A percentile compares a stretch with the other conserved stretches of the same genome.
phyloP scores from a whole-genome alignment of 1,139 yeast species.

The Diutina pseudorugosa region DNA sequence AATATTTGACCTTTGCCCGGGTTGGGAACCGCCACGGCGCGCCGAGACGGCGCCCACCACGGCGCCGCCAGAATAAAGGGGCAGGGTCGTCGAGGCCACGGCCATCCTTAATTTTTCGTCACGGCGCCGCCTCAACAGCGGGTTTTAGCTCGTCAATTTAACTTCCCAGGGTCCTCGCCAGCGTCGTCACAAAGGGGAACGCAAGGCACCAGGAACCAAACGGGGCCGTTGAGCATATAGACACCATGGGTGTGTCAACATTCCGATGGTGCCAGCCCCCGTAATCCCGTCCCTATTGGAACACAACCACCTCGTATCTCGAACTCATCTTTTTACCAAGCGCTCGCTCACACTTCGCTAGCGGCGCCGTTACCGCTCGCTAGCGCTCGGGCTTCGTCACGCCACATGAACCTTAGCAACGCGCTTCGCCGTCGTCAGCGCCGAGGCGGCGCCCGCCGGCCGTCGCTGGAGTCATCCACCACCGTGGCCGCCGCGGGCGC shows the following conservation, averaged over 20 bases:
- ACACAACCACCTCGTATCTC: no score
- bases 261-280: not conserved
- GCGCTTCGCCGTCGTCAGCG: not conserved
- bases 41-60: not conserved
- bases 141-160: not conserved
- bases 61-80: not conserved
- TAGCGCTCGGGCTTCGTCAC: no score
- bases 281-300: not conserved
- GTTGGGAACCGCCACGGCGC: not conserved
- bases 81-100: no score
- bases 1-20: not conserved
- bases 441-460: not conserved
- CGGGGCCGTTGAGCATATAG: not conserved
- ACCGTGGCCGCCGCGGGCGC: not conserved
- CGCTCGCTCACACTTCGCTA: no score
- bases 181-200: not conserved
- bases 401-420: no score
- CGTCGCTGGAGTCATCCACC: not conserved
- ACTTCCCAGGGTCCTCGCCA: not conserved
- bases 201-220: not conserved
- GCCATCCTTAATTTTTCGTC: not conserved
- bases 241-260: not conserved
- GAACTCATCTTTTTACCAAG: no score
- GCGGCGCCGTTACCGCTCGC: no score
- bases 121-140: not conserved